Percentiles rank a stretch among this genome's conserved stretches.
Evolutionary conservation across 2,329 filamentous ascomycete species (phyloP).

Genomic region (Alternaria sp.): DNA sequence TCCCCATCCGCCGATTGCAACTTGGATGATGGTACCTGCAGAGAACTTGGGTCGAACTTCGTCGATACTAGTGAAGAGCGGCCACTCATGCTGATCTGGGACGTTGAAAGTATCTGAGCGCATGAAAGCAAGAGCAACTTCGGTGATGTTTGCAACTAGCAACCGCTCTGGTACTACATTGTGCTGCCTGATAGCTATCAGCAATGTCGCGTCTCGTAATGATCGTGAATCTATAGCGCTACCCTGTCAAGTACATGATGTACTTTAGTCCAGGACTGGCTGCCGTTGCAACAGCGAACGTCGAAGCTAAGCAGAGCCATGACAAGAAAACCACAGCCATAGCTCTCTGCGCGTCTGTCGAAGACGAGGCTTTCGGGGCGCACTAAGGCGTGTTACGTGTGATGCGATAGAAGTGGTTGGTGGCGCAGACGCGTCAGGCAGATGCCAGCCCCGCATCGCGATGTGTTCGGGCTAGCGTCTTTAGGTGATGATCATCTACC

Average conservation of each 20-base stretch:
- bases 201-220: neutral
- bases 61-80: constrained; percentile 38
- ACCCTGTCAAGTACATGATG: constrained; percentile 4
- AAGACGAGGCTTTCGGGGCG: neutral
- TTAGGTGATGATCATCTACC: neutral
- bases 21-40: constrained; percentile 49
- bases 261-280: constrained; percentile 5
- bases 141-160: constrained; percentile 33
- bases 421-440: neutral
- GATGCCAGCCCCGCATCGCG: neutral
- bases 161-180: constrained; percentile 32
- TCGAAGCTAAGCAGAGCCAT: neutral
- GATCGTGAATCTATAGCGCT: neutral
- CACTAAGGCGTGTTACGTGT: too few species aligned
- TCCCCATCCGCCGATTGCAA: constrained; percentile 80
- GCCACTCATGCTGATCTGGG: constrained; percentile 28
- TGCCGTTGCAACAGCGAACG: neutral
- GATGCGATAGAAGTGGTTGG: neutral
- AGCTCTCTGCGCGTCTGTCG: neutral
- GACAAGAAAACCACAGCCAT: neutral
- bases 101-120: constrained; percentile 40
- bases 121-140: constrained; percentile 47
- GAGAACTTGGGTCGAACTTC: constrained; percentile 56
- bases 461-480: neutral
- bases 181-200: constrained; percentile 34